Base-by-base conservation (phyloP, 805 yeast species). In the Scheffersomyces spartinae region DNA sequence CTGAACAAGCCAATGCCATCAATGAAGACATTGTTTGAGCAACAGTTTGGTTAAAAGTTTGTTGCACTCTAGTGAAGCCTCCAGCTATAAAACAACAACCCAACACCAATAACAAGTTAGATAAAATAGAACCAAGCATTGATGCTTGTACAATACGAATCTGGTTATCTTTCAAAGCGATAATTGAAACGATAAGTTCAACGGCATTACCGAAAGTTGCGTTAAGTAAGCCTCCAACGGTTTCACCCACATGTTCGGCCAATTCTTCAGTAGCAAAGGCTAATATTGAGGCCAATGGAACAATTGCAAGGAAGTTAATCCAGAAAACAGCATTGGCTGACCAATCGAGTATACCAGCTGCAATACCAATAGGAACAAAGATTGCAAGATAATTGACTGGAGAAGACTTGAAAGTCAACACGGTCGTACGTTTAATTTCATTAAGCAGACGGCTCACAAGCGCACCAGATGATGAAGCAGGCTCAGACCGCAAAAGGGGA, bases 121-220 rank as follows among this genome's bases (percentile, higher is more conserved):
- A 82, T 30, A 91, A 62, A 33, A 91, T 82, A 27, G 94, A 79
- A 17, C 98, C 98, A 30, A 91, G 68, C 97, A 91, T 88, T 12
- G 94, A 81, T 2, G 97, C 94, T 55, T 91, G 97, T 15, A 91
- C 97, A 43, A 91, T 86, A 35, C 94, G 68, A 26, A 91, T 74
- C 54, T 91, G 96, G 38, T 83, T 81, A 22, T 81, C 78, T 38
- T 57, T 64, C 42, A 91, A 63, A 1, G 98, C 98, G 39, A 91
- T 84, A 15, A 91, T 62, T 2, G 95, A 81, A 18, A 91, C 97
- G 50, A 91, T 91, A 32, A 91, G 72, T 57, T 91, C 98, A 13
- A 91, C 95, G 2, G 97, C 97, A 50, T 91, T 91, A 31, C 98
- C 98, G 49, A 91, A 83, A 7, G 97, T 86, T 3, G 98, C 98